A percentile compares a stretch with the other conserved stretches of the same genome.
Conservation (phyloP, 352 stramenopile genomes). For the Globisporangium parvum region DNA sequence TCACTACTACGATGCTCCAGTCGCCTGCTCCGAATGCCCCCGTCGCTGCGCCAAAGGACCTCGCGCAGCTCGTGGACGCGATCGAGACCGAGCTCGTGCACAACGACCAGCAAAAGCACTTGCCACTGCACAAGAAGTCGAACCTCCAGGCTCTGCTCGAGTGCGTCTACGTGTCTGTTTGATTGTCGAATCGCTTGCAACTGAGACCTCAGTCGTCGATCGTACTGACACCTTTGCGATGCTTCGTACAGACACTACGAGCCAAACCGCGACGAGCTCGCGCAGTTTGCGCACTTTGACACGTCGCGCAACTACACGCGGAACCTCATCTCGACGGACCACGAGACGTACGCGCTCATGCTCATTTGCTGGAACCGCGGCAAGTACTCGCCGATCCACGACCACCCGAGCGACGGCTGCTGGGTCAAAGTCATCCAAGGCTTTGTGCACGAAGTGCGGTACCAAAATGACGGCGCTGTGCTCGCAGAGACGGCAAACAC, state of each 20-base stretch:
- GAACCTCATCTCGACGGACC: constrained; percentile 91
- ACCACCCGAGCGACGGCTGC: constrained; percentile 85
- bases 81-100: constrained; percentile 38
- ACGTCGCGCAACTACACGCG: constrained; percentile 88
- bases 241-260: constrained; percentile 41
- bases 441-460: constrained; percentile 87
- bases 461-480: constrained; percentile 32
- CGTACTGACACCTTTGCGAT: too few relatives aligned
- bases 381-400: constrained; percentile 77
- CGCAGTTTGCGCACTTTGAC: constrained; percentile 83
- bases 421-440: constrained; percentile 84
- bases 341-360: constrained; percentile 91
- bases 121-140: constrained; percentile 56
- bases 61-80: constrained; percentile 45
- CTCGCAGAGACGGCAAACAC: constrained; percentile 63
- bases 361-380: constrained; percentile 91
- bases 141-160: constrained; percentile 52
- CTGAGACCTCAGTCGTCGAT: too few relatives aligned
- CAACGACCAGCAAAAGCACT: constrained; percentile 29
- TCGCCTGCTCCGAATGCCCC: not conserved
- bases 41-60: constrained; percentile 15
- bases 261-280: constrained; percentile 49
- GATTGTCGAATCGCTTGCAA: constrained; percentile 2
- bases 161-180: constrained; percentile 15
- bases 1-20: too few relatives aligned